A percentile compares a stretch with the other conserved stretches of the same genome.
Evolutionary conservation across 2,329 filamentous ascomycete genomes (phyloP).

Genomic region (Ophiostoma triangulosporum): DNA sequence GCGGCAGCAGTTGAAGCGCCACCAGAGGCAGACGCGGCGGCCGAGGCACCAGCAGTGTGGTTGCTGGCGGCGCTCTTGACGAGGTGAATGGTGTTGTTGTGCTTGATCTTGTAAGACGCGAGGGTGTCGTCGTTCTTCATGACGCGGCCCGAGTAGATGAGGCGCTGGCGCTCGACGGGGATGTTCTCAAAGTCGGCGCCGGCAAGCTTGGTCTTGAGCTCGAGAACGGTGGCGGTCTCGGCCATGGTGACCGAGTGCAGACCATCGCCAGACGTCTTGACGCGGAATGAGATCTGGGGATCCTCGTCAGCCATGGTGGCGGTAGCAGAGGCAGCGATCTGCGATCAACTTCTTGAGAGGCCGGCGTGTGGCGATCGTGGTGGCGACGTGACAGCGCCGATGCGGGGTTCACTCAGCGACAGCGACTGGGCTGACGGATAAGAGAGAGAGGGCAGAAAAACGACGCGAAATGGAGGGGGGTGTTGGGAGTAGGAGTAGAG

Average conservation of each 20-base stretch:
- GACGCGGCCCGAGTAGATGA: slow-evolving; percentile 95
- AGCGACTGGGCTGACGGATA: background rate
- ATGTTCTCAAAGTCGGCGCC: slow-evolving; percentile 73
- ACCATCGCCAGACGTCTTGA: slow-evolving; percentile 89
- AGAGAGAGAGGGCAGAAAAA: background rate
- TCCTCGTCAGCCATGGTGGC: slow-evolving; percentile 55
- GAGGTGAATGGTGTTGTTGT: slow-evolving; percentile 88
- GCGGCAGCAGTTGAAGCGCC: slow-evolving; percentile 22
- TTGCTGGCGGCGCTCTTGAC: slow-evolving; percentile 95
- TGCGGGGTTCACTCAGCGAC: background rate
- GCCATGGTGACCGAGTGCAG: slow-evolving; percentile 64
- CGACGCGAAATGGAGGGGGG: background rate
- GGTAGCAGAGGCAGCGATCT: background rate
- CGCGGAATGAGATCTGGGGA: slow-evolving; percentile 80
- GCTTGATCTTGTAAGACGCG: slow-evolving; percentile 83
- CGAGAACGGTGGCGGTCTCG: slow-evolving; percentile 60
- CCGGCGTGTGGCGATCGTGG: background rate
- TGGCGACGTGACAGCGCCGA: background rate
- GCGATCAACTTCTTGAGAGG: background rate
- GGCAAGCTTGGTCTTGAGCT: slow-evolving; percentile 82
- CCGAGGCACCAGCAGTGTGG: slow-evolving; percentile 27
- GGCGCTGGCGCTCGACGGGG: slow-evolving; percentile 73
- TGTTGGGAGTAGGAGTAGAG: background rate
- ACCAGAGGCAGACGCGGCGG: background rate
- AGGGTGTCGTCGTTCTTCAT: slow-evolving; percentile 89